Conservation (phyloP, 768 basidiomycete species). For the Mycena galericulata region DNA sequence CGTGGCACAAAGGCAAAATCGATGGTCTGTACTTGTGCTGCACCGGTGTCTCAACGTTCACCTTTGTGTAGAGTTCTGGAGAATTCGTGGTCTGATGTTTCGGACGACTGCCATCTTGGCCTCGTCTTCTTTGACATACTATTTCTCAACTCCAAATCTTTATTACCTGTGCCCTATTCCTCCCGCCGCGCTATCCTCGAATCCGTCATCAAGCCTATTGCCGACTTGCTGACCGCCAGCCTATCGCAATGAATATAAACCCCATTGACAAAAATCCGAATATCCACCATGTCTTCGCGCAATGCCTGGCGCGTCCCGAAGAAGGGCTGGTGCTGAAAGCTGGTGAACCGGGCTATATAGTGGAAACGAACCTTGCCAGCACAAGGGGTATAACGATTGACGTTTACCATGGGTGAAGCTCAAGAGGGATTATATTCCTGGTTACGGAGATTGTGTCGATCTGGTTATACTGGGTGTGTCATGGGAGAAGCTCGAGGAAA, state of each 20-base stretch:
- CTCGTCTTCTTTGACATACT: constrained; percentile 92
- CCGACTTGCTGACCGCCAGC: constrained; percentile 68
- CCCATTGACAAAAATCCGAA: constrained; percentile 31
- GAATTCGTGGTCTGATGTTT: constrained; percentile 61
- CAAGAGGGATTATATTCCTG: constrained; percentile 90
- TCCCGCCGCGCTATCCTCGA: constrained; percentile 74
- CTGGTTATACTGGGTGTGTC: constrained; percentile 80
- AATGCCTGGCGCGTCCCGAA: constrained; percentile 62
- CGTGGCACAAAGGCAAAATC: constrained; percentile 75
- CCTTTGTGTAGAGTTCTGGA: constrained; percentile 75
- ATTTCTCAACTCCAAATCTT: constrained; percentile 67
- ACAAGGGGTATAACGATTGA: constrained; percentile 77
- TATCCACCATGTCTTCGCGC: constrained; percentile 61
- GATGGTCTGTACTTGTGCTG: constrained; percentile 69
- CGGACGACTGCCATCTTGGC: constrained; percentile 68
- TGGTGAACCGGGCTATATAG: constrained; percentile 68
- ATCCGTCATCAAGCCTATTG: constrained; percentile 59
- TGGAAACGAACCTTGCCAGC: too few species aligned
- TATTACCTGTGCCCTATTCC: constrained; percentile 68
- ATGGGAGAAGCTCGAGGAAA: constrained; percentile 85
- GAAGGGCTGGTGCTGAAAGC: constrained; percentile 88
- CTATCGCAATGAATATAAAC: constrained; percentile 54
- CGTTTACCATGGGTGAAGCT: constrained; percentile 86
- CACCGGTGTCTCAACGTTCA: background rate
- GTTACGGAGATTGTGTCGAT: constrained; percentile 85